These are phyloP conservation scores for Thecaphora thlaspeos DNA, from an alignment of 1,284 basidiomycete species.

Conservation along the genomic window DNA sequence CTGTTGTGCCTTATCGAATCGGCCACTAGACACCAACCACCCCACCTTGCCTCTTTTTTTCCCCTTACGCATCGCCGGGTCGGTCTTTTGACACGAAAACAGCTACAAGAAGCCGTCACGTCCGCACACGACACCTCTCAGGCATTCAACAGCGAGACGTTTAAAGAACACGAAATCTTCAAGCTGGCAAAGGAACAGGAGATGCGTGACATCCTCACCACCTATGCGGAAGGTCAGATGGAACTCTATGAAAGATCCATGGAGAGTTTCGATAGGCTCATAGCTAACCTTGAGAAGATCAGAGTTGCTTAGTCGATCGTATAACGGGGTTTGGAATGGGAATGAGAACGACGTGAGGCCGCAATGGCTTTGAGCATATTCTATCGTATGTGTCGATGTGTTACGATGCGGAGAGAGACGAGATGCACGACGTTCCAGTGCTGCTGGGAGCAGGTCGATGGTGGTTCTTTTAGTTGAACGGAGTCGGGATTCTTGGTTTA, in stretches of 20 bases:
- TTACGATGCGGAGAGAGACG: too few relatives aligned
- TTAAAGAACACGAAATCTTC: slow-evolving; percentile 85
- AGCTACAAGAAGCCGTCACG: slow-evolving; percentile 94
- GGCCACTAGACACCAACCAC: too few relatives aligned
- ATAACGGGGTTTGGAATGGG: too few relatives aligned
- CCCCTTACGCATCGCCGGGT: not conserved
- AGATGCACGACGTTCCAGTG: too few relatives aligned
- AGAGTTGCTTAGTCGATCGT: slow-evolving; percentile 14
- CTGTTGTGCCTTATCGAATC: too few relatives aligned
- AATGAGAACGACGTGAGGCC: too few relatives aligned
- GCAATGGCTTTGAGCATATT: too few relatives aligned
- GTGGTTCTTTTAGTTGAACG: too few relatives aligned
- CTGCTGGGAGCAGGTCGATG: too few relatives aligned
- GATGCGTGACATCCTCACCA: slow-evolving; percentile 88
- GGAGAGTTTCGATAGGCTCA: slow-evolving; percentile 21
- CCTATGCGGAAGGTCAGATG: slow-evolving; percentile 88
- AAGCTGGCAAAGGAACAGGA: slow-evolving; percentile 86
- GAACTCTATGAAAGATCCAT: slow-evolving; percentile 66
- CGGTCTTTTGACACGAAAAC: slow-evolving; percentile 4
- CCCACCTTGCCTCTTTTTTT: too few relatives aligned
- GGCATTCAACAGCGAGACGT: slow-evolving; percentile 89
- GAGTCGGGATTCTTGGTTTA: too few relatives aligned
- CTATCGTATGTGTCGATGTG: too few relatives aligned
- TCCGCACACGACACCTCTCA: slow-evolving; percentile 91
- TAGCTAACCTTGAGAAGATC: slow-evolving; percentile 18